A percentile compares a stretch with the other conserved stretches of the same genome.
Evolutionary conservation across 441 rosid species (phyloP).

Genomic region (Pelargonium fulgidum): DNA sequence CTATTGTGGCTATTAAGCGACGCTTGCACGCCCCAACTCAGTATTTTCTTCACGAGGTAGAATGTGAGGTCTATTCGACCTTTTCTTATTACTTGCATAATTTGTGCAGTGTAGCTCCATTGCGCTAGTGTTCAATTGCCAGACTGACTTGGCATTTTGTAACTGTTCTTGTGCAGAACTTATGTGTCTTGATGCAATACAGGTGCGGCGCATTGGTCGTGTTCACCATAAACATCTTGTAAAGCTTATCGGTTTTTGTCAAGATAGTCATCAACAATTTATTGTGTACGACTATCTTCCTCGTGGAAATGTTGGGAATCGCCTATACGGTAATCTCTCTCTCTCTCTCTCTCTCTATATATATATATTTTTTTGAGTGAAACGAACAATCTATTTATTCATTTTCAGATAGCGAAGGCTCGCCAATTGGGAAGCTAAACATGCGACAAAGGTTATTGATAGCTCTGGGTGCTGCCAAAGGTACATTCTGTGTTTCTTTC

Average conservation of each 20-base stretch:
- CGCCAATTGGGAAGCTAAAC: slow-evolving; percentile 35
- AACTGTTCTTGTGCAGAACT: slow-evolving; percentile 7
- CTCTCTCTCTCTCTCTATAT: background rate
- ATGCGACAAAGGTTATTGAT: slow-evolving; percentile 36
- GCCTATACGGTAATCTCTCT: slow-evolving; percentile 33
- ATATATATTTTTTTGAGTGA: background rate
- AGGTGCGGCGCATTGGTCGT: slow-evolving; percentile 34
- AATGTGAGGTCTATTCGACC: background rate
- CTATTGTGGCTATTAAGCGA: slow-evolving; percentile 46
- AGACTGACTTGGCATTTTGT: slow-evolving; percentile 1
- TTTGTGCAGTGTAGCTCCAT: background rate
- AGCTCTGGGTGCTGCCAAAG: slow-evolving; percentile 42
- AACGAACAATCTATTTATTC: background rate
- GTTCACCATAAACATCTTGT: slow-evolving; percentile 38
- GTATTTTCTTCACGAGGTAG: slow-evolving; percentile 33
- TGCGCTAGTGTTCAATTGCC: background rate
- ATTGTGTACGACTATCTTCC: slow-evolving; percentile 38
- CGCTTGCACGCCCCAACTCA: slow-evolving; percentile 22
- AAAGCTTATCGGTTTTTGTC: slow-evolving; percentile 38
- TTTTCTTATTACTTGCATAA: background rate
- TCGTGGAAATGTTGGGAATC: slow-evolving; percentile 37
- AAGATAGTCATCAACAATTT: slow-evolving; percentile 30
- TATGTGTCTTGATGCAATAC: slow-evolving; percentile 14
- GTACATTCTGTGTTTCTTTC: slow-evolving; percentile 18
- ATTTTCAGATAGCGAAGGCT: slow-evolving; percentile 34